Conservation (phyloP, 2,329 filamentous ascomycete species). For the Trichoderma sp. region DNA sequence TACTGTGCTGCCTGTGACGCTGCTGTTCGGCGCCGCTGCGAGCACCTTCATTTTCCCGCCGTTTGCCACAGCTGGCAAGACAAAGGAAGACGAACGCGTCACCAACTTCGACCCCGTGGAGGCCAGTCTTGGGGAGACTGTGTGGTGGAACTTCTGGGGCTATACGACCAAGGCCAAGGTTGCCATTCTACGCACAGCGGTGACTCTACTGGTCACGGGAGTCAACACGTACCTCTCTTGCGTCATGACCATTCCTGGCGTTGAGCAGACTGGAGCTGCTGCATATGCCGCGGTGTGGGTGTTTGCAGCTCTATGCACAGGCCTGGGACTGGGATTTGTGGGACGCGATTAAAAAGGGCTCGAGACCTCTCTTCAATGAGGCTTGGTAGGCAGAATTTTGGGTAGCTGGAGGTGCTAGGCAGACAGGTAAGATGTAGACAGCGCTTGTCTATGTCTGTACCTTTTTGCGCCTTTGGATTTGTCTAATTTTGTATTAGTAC, state of each 20-base stretch:
- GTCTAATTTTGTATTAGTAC: slow-evolving; percentile 8
- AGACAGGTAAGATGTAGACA: background rate
- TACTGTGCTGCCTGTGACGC: slow-evolving; percentile 60
- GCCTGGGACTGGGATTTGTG: slow-evolving; percentile 55
- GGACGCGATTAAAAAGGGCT: slow-evolving; percentile 42
- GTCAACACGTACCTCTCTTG: slow-evolving; percentile 65
- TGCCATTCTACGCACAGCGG: slow-evolving; percentile 64
- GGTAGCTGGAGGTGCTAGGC: background rate
- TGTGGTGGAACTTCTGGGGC: slow-evolving; percentile 73
- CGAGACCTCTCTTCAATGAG: background rate
- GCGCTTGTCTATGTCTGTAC: background rate
- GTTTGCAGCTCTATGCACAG: slow-evolving; percentile 61
- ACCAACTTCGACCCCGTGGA: slow-evolving; percentile 63
- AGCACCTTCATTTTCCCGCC: slow-evolving; percentile 78
- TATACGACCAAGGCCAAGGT: slow-evolving; percentile 64
- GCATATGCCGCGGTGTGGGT: slow-evolving; percentile 77
- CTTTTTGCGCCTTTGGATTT: background rate
- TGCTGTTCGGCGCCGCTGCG: slow-evolving; percentile 67
- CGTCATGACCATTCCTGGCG: slow-evolving; percentile 66
- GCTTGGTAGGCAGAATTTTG: slow-evolving; percentile 10
- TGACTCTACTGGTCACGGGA: slow-evolving; percentile 59
- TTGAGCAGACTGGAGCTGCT: slow-evolving; percentile 68
- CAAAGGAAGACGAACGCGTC: slow-evolving; percentile 50
- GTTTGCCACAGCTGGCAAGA: slow-evolving; percentile 56
- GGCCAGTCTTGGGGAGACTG: slow-evolving; percentile 68